phyloP scores from a whole-genome alignment of 78 protist species.

The Acrasis kona region DNA sequence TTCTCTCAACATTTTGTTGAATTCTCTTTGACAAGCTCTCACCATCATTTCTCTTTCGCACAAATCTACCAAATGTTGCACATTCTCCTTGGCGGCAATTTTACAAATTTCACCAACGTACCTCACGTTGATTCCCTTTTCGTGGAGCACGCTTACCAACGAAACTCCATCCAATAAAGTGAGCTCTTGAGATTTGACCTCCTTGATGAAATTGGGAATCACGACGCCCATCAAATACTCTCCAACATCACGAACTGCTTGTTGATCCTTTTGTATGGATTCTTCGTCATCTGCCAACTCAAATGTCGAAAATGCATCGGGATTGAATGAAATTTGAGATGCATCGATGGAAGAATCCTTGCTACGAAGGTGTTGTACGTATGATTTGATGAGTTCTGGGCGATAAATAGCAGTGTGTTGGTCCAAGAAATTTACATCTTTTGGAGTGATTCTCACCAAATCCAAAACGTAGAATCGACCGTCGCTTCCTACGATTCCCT shows the following conservation, averaged over 20 bases:
- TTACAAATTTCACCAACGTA: slow-evolving; percentile 37
- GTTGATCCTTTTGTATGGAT: slow-evolving; percentile 9
- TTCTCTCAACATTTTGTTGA: slow-evolving; percentile 8
- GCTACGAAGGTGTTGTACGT: slow-evolving; percentile 4
- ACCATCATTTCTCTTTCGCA: slow-evolving; percentile 47
- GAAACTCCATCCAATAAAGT: slow-evolving; percentile 54
- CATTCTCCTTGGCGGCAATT: neutral
- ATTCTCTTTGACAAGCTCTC: slow-evolving; percentile 34
- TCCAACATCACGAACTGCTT: slow-evolving; percentile 8
- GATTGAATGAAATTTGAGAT: slow-evolving; percentile 21
- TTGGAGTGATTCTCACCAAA: slow-evolving; percentile 41
- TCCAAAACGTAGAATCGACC: slow-evolving; percentile 49
- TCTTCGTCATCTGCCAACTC: slow-evolving; percentile 13
- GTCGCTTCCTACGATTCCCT: slow-evolving; percentile 52
- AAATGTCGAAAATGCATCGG: slow-evolving; percentile 22
- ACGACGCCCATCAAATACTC: slow-evolving; percentile 18
- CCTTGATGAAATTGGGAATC: slow-evolving; percentile 32
- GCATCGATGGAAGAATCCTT: neutral
- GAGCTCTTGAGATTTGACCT: slow-evolving; percentile 23
- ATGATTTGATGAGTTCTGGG: slow-evolving; percentile 44
- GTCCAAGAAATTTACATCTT: slow-evolving; percentile 48
- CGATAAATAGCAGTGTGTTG: slow-evolving; percentile 23
- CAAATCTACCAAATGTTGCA: slow-evolving; percentile 22
- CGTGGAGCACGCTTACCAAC: slow-evolving; percentile 32
- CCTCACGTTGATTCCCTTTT: slow-evolving; percentile 54